Percentiles rank a stretch among this genome's conserved stretches.
Evolutionary conservation across 2,329 filamentous ascomycete species (phyloP).

Genomic region (Fusarium pseudoanthophilum): DNA sequence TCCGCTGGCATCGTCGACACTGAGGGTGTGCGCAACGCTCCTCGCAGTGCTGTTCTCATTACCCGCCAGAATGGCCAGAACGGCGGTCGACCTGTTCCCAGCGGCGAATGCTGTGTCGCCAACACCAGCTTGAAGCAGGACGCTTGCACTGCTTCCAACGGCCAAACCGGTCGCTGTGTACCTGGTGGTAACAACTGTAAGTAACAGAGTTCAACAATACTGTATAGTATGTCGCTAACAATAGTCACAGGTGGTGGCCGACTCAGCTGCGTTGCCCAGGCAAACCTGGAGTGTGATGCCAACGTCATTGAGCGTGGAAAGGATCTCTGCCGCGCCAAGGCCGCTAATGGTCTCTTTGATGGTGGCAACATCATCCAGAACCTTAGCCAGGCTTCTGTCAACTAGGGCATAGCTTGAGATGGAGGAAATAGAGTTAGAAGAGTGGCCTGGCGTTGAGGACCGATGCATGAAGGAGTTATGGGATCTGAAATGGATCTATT

Average conservation of each 20-base stretch:
- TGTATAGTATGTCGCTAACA: not conserved
- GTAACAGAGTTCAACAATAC: not conserved
- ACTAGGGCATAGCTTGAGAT: not conserved
- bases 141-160: not conserved
- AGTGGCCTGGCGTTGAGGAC: not conserved
- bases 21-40: constrained; percentile 11
- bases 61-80: constrained; percentile 6
- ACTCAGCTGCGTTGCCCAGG: constrained; percentile 9
- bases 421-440: too few relatives aligned
- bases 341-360: not conserved
- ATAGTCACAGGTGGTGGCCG: not conserved
- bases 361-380: constrained; percentile 15
- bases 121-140: constrained; percentile 23
- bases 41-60: not conserved
- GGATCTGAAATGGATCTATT: not conserved
- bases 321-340: constrained; percentile 10
- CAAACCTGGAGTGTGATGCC: constrained; percentile 7
- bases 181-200: constrained; percentile 22
- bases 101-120: constrained; percentile 11
- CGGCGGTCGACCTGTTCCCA: constrained; percentile 10
- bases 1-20: constrained; percentile 11
- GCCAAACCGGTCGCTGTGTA: constrained; percentile 6
- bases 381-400: not conserved
- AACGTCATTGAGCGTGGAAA: constrained; percentile 9
- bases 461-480: not conserved